phyloP scores from a whole-genome alignment of 2,329 filamentous ascomycete genomes.

The Cladosporium sp. region DNA sequence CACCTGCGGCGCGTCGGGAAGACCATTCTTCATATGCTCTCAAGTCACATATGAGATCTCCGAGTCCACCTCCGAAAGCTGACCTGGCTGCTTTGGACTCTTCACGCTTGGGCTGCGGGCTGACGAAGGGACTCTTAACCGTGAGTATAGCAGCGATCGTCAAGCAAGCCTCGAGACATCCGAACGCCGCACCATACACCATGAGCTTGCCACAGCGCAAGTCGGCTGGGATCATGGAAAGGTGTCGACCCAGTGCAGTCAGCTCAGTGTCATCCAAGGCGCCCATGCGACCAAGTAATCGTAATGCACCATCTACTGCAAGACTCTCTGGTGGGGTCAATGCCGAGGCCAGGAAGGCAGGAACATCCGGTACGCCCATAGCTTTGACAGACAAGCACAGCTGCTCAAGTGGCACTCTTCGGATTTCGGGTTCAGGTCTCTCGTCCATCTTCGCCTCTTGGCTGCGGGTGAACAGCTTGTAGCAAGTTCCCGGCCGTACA shows the following conservation, averaged over 20 bases:
- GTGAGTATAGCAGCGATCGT: conserved; percentile 92
- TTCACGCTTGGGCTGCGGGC: conserved; percentile 76
- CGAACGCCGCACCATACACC: conserved; percentile 91
- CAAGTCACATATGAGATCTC: conserved; percentile 84
- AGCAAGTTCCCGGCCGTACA: conserved; percentile 86
- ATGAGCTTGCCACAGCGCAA: conserved; percentile 90
- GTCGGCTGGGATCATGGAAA: conserved; percentile 94
- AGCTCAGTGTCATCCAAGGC: conserved; percentile 81
- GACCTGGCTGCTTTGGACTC: conserved; percentile 72
- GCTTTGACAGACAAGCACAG: conserved; percentile 90
- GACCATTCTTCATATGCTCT: conserved; percentile 80
- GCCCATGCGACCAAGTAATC: conserved; percentile 76
- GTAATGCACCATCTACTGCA: conserved; percentile 81
- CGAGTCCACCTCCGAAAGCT: conserved; percentile 69
- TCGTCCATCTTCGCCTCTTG: conserved; percentile 82
- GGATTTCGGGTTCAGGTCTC: conserved; percentile 88
- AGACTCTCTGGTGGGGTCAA: conserved; percentile 82
- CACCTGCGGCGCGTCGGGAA: conserved; percentile 54
- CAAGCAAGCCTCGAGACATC: conserved; percentile 81
- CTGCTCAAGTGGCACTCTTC: conserved; percentile 87
- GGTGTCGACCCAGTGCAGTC: conserved; percentile 83
- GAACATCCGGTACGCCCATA: conserved; percentile 84
- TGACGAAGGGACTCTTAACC: conserved; percentile 78
- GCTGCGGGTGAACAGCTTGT: conserved; percentile 87
- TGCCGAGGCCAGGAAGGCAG: conserved; percentile 74